Conservation (phyloP, 2,329 filamentous ascomycete species). For the Verticillium nonalfalfae region DNA sequence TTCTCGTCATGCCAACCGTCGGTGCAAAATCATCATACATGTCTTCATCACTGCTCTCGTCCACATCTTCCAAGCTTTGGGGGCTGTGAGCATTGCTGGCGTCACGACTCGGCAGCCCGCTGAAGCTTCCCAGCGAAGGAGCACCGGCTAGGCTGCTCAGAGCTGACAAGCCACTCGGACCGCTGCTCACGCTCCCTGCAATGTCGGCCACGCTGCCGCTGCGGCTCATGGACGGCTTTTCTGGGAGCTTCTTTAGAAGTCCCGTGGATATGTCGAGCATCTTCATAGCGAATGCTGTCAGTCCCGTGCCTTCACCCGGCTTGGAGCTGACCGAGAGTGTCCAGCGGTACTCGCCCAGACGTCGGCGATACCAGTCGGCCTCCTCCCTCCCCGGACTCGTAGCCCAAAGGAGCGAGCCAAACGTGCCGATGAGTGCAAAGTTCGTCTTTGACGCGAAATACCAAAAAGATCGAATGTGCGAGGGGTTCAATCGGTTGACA, state of each 20-base stretch:
- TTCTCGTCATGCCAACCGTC: constrained; percentile 23
- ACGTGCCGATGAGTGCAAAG: constrained; percentile 91
- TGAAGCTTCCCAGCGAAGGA: constrained; percentile 26
- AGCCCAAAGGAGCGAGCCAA: constrained; percentile 83
- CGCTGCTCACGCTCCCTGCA: constrained; percentile 20
- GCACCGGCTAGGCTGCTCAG: constrained; percentile 18
- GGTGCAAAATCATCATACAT: constrained; percentile 42
- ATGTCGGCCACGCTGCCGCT: constrained; percentile 44
- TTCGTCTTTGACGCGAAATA: constrained; percentile 83
- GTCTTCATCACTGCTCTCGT: constrained; percentile 49
- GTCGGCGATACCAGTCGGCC: constrained; percentile 82
- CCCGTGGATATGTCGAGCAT: constrained; percentile 69
- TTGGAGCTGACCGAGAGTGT: constrained; percentile 82
- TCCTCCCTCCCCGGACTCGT: constrained; percentile 84
- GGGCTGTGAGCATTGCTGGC: constrained; percentile 47
- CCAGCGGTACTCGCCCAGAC: constrained; percentile 88
- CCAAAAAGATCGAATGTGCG: constrained; percentile 89
- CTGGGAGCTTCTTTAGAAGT: constrained; percentile 61
- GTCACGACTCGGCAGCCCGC: constrained; percentile 39
- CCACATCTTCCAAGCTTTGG: constrained; percentile 38
- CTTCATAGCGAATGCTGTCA: constrained; percentile 68
- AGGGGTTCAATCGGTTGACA: constrained; percentile 82
- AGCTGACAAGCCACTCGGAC: constrained; percentile 16
- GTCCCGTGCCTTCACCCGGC: constrained; percentile 50
- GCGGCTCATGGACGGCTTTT: constrained; percentile 61